Evolutionary conservation across 1,284 basidiomycete genomes (phyloP).

Genomic region (Hypsizygus ulmarius): DNA sequence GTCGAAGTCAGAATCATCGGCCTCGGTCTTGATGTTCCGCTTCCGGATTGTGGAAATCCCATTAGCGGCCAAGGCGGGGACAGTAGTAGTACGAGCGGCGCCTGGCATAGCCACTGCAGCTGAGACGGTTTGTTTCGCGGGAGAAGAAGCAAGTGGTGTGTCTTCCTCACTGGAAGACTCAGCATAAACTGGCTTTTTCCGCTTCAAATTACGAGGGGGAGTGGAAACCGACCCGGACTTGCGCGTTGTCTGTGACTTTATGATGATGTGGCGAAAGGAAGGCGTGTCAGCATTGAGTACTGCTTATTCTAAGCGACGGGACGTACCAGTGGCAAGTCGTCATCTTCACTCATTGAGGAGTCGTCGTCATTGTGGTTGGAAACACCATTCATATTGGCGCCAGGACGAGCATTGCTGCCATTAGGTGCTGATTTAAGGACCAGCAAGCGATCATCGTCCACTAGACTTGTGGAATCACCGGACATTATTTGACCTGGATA

Average conservation of each 20-base stretch:
- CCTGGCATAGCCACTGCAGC: conserved; percentile 43
- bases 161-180: conserved; percentile 71
- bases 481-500: conserved; percentile 34
- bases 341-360: conserved; percentile 61
- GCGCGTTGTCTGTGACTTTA: conserved; percentile 46
- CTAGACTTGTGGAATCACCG: conserved; percentile 46
- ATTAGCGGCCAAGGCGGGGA: conserved; percentile 7
- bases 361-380: conserved; percentile 39
- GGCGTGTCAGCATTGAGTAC: conserved; percentile 16
- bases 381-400: conserved; percentile 45
- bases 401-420: conserved; percentile 32
- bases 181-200: conserved; percentile 51
- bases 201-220: conserved; percentile 48
- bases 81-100: conserved; percentile 20
- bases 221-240: conserved; percentile 48
- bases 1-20: conserved; percentile 33
- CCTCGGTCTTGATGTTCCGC: conserved; percentile 29
- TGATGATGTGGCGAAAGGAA: conserved; percentile 24
- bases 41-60: conserved; percentile 15
- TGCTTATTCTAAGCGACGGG: conserved; percentile 13
- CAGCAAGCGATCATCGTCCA: conserved; percentile 69
- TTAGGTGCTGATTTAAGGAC: conserved; percentile 39
- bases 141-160: conserved; percentile 67
- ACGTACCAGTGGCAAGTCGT: conserved; percentile 70
- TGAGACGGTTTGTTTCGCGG: conserved; percentile 48